Percentiles rank a stretch among this genome's conserved stretches.
Conservation (phyloP, 257 asterid genomes). For the Nicotiana undulata region DNA sequence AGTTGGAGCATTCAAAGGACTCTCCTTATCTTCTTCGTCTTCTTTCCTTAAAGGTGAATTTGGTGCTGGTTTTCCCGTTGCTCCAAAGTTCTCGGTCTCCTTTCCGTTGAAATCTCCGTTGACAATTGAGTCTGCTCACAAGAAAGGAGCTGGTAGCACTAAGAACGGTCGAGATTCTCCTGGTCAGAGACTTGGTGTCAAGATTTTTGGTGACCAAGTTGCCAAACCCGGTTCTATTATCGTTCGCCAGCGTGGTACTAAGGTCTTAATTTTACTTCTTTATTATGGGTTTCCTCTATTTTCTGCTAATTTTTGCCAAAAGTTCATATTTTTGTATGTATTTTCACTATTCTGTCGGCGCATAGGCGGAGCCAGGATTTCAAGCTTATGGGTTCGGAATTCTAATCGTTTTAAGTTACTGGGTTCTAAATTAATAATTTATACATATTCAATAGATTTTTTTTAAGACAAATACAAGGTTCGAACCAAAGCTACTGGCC, state of each 20-base stretch:
- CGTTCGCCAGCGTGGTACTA: constrained; percentile 92
- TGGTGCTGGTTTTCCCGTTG: constrained; percentile 31
- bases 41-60: constrained; percentile 55
- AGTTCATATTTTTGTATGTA: too few relatives aligned
- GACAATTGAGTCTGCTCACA: constrained; percentile 85
- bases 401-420: too few relatives aligned
- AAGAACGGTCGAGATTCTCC: constrained; percentile 97
- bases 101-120: constrained; percentile 51
- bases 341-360: too few relatives aligned
- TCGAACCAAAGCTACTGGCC: too few relatives aligned
- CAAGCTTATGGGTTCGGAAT: too few relatives aligned
- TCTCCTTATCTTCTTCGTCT: constrained; percentile 52
- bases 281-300: neutral
- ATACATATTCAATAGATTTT: too few relatives aligned
- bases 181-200: constrained; percentile 96
- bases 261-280: constrained; percentile 32
- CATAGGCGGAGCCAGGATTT: too few relatives aligned
- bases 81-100: constrained; percentile 32
- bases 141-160: constrained; percentile 97
- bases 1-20: constrained; percentile 60
- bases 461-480: too few relatives aligned
- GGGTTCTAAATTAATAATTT: too few relatives aligned
- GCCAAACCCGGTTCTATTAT: constrained; percentile 93
- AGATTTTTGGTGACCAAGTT: constrained; percentile 77
- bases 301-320: neutral